phyloP scores from a whole-genome alignment of 176 grass and related monocot genomes.

The Juncus inflexus region DNA sequence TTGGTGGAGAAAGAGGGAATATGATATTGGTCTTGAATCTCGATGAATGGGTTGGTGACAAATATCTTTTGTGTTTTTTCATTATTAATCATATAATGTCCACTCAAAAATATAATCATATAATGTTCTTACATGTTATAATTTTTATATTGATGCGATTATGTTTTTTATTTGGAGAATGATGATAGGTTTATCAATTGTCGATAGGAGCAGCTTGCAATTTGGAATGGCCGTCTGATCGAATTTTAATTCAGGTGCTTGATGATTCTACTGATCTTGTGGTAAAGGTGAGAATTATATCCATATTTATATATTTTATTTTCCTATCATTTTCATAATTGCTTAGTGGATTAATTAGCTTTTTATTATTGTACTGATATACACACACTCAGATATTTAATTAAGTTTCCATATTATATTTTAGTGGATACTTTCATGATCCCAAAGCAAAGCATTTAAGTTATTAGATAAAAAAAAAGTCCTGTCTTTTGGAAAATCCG shows the following conservation, averaged over 20 bases:
- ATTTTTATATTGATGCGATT: not conserved
- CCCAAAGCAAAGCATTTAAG: no score
- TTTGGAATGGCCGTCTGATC: constrained; percentile 31
- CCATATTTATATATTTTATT: not conserved
- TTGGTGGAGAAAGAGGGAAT: not conserved
- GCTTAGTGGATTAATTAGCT: not conserved
- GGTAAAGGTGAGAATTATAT: constrained; percentile 32
- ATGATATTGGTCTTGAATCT: not conserved
- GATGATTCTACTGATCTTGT: constrained; percentile 44
- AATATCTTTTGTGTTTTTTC: not conserved
- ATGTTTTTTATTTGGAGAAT: not conserved
- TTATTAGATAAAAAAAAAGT: no score
- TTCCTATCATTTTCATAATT: not conserved
- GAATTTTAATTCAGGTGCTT: constrained; percentile 47
- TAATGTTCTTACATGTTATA: not conserved
- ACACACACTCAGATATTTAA: no score
- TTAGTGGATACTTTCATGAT: no score
- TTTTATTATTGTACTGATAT: no score
- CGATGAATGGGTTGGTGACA: no score
- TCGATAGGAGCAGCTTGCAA: constrained; percentile 43
- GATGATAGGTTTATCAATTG: constrained; percentile 39
- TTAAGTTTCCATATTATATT: no score
- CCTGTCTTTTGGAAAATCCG: no score
- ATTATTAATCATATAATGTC: not conserved
- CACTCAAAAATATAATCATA: constrained; percentile 5